Conservation (phyloP, 129 eudicot genomes). For the Chrysanthemum makinoi region DNA sequence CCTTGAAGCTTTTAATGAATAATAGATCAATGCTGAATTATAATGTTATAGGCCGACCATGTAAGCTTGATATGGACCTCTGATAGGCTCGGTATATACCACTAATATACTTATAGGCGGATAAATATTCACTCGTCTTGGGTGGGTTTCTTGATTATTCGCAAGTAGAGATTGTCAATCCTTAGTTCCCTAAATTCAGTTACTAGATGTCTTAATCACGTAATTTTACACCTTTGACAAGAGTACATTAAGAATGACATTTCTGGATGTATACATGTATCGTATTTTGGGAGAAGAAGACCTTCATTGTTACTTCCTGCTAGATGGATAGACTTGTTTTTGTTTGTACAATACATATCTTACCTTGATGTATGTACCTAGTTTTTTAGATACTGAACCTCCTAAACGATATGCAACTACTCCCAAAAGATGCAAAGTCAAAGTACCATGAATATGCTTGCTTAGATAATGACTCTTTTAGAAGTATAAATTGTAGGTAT, state of each 20-base stretch:
- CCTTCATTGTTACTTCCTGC: background rate
- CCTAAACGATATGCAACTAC: background rate
- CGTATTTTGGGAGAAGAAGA: background rate
- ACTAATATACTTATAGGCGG: too few relatives aligned
- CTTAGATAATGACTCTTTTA: too few relatives aligned
- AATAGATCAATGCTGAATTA: conserved; percentile 4
- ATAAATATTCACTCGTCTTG: too few relatives aligned
- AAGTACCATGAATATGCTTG: conserved; percentile 1
- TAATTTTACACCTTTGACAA: background rate
- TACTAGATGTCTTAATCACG: too few relatives aligned
- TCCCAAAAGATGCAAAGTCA: background rate
- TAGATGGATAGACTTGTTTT: background rate
- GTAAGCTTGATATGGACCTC: background rate
- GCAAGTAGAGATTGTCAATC: too few relatives aligned
- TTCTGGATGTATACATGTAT: too few relatives aligned
- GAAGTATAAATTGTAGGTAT: background rate
- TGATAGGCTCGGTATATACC: too few relatives aligned
- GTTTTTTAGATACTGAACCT: background rate
- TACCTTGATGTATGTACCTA: background rate
- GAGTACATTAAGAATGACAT: background rate
- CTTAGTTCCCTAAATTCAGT: too few relatives aligned
- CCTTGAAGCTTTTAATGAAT: background rate
- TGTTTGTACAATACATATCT: background rate
- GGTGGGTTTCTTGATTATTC: too few relatives aligned
- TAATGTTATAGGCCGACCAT: background rate